phyloP scores from a whole-genome alignment of 2,329 filamentous ascomycete species.

The Sporothrix humicola region DNA sequence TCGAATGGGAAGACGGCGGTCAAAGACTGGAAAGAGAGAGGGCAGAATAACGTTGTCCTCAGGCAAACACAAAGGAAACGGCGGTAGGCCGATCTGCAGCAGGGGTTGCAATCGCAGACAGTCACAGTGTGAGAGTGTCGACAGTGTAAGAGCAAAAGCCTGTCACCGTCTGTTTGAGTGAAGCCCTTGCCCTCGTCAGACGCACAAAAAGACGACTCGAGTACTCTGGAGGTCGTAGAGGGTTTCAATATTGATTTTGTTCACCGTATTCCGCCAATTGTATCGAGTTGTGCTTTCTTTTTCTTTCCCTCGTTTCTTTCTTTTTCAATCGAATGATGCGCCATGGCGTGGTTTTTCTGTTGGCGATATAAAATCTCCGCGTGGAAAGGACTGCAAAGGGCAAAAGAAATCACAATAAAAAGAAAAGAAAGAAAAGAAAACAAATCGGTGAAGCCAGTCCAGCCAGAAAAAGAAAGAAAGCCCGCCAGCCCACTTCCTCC shows the following conservation, averaged over 20 bases:
- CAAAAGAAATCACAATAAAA: background rate
- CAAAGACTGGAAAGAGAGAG: background rate
- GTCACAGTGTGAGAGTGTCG: background rate
- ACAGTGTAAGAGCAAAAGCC: background rate
- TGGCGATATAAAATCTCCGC: background rate
- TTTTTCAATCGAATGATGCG: background rate
- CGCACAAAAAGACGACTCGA: background rate
- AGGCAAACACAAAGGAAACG: background rate
- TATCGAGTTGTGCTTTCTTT: background rate
- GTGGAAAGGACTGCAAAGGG: background rate
- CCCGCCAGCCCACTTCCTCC: background rate
- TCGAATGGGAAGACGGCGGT: slow-evolving; percentile 1
- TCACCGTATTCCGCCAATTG: background rate
- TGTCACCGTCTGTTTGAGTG: slow-evolving; percentile 12
- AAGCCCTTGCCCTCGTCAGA: slow-evolving; percentile 25
- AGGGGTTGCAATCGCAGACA: slow-evolving; percentile 12
- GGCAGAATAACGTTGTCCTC: background rate
- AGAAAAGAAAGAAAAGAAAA: background rate
- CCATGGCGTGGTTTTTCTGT: slow-evolving; percentile 14
- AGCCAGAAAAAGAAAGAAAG: slow-evolving; percentile 21
- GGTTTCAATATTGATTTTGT: background rate
- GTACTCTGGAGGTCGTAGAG: no score
- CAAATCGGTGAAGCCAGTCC: background rate
- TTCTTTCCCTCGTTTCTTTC: background rate
- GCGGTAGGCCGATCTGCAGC: slow-evolving; percentile 18